Percentiles rank a stretch among this genome's conserved stretches.
phyloP scores from a whole-genome alignment of 129 eudicot species.

The Pseudognaphalium luteoalbum region DNA sequence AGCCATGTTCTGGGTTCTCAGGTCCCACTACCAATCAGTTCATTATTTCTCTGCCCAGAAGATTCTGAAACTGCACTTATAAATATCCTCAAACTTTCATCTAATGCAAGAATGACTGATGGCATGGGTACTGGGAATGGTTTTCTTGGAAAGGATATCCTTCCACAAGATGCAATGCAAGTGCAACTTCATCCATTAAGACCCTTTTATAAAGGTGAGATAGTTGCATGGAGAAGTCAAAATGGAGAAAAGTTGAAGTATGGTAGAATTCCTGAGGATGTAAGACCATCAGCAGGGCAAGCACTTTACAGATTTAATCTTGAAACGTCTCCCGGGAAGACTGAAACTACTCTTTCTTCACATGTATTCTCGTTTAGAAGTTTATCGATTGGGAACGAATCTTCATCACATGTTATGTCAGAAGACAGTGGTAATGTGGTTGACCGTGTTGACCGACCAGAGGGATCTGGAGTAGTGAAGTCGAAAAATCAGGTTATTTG shows the following conservation, averaged over 20 bases:
- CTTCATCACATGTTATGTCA: constrained; percentile 40
- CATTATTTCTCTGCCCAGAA: constrained; percentile 72
- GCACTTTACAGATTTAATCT: constrained; percentile 86
- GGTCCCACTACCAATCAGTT: constrained; percentile 63
- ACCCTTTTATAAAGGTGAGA: constrained; percentile 91
- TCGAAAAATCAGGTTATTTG: constrained; percentile 53
- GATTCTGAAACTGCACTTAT: constrained; percentile 60
- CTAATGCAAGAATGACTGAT: constrained; percentile 41
- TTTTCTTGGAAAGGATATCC: constrained; percentile 71
- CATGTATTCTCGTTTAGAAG: constrained; percentile 89
- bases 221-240: constrained; percentile 95
- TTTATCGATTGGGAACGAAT: constrained; percentile 51
- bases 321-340: constrained; percentile 69
- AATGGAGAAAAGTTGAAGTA: constrained; percentile 92
- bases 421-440: constrained; percentile 33
- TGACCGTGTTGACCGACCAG: constrained; percentile 45
- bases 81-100: constrained; percentile 66
- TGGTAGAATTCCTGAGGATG: constrained; percentile 91
- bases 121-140: constrained; percentile 42
- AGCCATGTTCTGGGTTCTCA: constrained; percentile 84
- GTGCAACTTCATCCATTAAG: constrained; percentile 95
- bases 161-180: constrained; percentile 90
- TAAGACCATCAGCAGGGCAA: constrained; percentile 91
- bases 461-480: constrained; percentile 43
- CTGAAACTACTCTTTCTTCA: constrained; percentile 75